Base-by-base conservation (phyloP, 495 filamentous ascomycete genomes). In the Cercophora sp. region DNA sequence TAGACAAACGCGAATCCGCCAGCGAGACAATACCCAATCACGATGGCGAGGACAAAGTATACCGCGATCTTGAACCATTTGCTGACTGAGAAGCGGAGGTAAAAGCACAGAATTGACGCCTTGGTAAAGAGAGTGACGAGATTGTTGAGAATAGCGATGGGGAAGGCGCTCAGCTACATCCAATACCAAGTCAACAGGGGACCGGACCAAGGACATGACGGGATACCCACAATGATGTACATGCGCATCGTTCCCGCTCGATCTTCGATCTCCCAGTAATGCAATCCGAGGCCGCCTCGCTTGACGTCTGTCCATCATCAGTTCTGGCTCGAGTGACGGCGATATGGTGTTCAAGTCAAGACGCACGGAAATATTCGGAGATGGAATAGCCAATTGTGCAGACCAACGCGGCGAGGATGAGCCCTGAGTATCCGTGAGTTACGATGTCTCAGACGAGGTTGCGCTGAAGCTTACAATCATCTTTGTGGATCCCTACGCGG, bases 381-480 rank as follows among this genome's bases (percentile, higher is more conserved):
- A 52, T 20, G 9, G 54, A 52, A n/a, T 40, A 52, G 48, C 32
- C 31, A 16, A 57, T 35, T 10, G 54, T 29, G 20, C 27, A 42
- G 11, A 57, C 34, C 49, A 57, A 15, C 6, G 41, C 54, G 20
- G 27, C 25, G 18, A 57, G 40, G 16, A 57, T 48, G 23, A 52
- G 43, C 54, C 54, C 54, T 57, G 24, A 10, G 13, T 9, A 10
- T n/a, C n/a, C n/a, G n/a, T n/a, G n/a, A n/a, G n/a, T n/a, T n/a
- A n/a, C n/a, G n/a, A n/a, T n/a, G n/a, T n/a, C n/a, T n/a, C n/a
- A n/a, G n/a, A n/a, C n/a, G n/a, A n/a, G n/a, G n/a, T n/a, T n/a
- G n/a, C n/a, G n/a, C n/a, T n/a, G n/a, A n/a, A 1, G 9, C 62
- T 43, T 42, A 61, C 60, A 66, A 32, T 63, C 60, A 39, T 63